Conservation (phyloP, 2,329 filamentous ascomycete species). For the Coniochaeta sp. region DNA sequence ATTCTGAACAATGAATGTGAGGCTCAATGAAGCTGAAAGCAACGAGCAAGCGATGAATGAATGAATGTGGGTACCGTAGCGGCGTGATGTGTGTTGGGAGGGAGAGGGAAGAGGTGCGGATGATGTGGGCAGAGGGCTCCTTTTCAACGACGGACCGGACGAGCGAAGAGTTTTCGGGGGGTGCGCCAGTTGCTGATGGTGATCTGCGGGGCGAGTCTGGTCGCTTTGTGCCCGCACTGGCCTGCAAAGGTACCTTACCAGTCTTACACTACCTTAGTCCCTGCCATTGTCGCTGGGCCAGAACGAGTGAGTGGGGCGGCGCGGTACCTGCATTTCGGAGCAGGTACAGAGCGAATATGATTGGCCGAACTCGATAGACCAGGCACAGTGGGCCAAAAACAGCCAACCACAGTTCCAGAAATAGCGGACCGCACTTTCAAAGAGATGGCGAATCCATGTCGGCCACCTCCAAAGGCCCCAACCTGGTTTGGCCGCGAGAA, state of each 20-base stretch:
- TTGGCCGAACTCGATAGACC: background rate
- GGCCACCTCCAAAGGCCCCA: background rate
- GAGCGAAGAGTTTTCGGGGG: slow-evolving; percentile 1
- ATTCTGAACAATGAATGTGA: background rate
- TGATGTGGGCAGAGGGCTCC: slow-evolving; percentile 1
- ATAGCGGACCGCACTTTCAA: background rate
- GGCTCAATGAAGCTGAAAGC: background rate
- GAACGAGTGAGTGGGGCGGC: background rate
- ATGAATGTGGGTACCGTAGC: background rate
- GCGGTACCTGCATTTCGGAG: background rate
- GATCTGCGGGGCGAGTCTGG: background rate
- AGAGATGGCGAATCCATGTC: background rate
- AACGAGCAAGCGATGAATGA: background rate
- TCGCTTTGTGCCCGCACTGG: background rate
- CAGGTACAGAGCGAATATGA: background rate
- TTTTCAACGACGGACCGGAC: background rate
- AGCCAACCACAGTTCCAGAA: background rate
- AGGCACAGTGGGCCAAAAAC: background rate
- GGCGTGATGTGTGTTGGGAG: background rate
- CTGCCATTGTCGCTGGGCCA: background rate
- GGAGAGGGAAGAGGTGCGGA: background rate
- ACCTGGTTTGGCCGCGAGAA: background rate
- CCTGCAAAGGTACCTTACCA: too few relatives aligned
- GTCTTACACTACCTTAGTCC: too few relatives aligned
- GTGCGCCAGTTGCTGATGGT: background rate